Evolutionary conservation across 1,284 basidiomycete genomes (phyloP).

Genomic region (Melampsora larici-populina): DNA sequence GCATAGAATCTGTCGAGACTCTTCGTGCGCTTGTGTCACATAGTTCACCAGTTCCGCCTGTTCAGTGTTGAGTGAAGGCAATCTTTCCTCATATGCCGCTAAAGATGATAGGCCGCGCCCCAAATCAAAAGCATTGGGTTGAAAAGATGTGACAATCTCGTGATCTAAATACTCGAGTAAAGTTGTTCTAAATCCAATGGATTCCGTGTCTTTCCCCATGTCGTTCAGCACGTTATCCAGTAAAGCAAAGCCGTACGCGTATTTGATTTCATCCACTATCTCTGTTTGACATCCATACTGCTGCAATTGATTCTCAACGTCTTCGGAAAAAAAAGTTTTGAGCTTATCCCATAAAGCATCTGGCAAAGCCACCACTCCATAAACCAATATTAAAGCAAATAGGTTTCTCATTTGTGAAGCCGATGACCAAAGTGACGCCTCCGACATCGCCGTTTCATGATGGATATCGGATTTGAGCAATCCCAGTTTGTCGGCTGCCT

Average conservation of each 20-base stretch:
- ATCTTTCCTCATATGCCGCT: too few relatives aligned
- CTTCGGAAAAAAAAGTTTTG: too few relatives aligned
- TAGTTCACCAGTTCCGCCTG: conserved; percentile 2
- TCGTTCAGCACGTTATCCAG: too few relatives aligned
- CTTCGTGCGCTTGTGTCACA: not conserved
- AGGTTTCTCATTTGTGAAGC: not conserved
- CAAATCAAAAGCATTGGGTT: too few relatives aligned
- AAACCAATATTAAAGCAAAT: not conserved
- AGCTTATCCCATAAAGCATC: not conserved
- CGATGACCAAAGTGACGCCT: not conserved
- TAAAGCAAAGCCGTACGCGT: too few relatives aligned
- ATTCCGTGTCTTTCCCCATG: too few relatives aligned
- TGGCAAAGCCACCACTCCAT: not conserved
- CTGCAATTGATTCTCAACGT: too few relatives aligned
- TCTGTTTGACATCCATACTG: not conserved
- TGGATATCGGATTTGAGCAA: not conserved
- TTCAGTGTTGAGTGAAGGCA: too few relatives aligned
- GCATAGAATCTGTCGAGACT: too few relatives aligned
- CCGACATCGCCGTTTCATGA: not conserved
- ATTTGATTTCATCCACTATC: not conserved
- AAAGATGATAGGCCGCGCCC: too few relatives aligned
- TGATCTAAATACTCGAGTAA: too few relatives aligned
- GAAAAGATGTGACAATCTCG: not conserved
- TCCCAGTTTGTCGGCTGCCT: not conserved
- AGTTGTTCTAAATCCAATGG: too few relatives aligned